Conservation (phyloP, 1,139 yeast genomes). For the Yamadazyma atlantica region DNA sequence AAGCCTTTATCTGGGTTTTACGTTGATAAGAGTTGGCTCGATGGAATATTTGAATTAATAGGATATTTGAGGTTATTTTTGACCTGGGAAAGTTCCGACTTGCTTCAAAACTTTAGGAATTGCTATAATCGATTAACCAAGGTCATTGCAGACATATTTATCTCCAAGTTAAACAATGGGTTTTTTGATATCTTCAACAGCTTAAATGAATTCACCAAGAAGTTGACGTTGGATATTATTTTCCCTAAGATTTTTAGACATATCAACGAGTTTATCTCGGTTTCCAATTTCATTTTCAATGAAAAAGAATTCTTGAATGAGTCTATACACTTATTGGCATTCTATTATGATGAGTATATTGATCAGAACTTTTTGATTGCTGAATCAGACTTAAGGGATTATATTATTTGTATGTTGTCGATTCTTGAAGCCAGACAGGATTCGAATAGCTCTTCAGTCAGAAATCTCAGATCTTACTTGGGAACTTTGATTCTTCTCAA, state of each 20-base stretch:
- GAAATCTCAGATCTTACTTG: slow-evolving; percentile 22
- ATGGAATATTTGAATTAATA: slow-evolving; percentile 39
- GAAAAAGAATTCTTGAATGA: slow-evolving; percentile 33
- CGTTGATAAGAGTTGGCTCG: slow-evolving; percentile 34
- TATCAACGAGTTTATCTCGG: slow-evolving; percentile 33
- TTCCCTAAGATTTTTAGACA: slow-evolving; percentile 41
- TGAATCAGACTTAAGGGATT: slow-evolving; percentile 24
- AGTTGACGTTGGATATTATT: slow-evolving; percentile 32
- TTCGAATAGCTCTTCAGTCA: slow-evolving; percentile 11
- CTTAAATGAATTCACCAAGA: slow-evolving; percentile 27
- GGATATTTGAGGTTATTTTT: slow-evolving; percentile 33
- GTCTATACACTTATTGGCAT: slow-evolving; percentile 23
- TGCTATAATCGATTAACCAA: slow-evolving; percentile 25
- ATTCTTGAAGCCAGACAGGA: slow-evolving; percentile 30
- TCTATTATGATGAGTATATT: slow-evolving; percentile 24
- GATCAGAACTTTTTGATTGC: slow-evolving; percentile 25
- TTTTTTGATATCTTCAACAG: slow-evolving; percentile 23
- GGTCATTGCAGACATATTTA: slow-evolving; percentile 31
- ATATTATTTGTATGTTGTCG: slow-evolving; percentile 30
- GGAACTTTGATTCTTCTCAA: slow-evolving; percentile 31
- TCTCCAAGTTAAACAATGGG: slow-evolving; percentile 24
- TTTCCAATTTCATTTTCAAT: slow-evolving; percentile 36
- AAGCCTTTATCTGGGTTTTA: slow-evolving; percentile 24
- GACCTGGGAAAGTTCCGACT: slow-evolving; percentile 25
- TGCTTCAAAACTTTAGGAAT: slow-evolving; percentile 18